Percentiles rank a stretch among this genome's conserved stretches.
Conservation (phyloP, 306 rosid genomes). For the Ormosia emarginata region DNA sequence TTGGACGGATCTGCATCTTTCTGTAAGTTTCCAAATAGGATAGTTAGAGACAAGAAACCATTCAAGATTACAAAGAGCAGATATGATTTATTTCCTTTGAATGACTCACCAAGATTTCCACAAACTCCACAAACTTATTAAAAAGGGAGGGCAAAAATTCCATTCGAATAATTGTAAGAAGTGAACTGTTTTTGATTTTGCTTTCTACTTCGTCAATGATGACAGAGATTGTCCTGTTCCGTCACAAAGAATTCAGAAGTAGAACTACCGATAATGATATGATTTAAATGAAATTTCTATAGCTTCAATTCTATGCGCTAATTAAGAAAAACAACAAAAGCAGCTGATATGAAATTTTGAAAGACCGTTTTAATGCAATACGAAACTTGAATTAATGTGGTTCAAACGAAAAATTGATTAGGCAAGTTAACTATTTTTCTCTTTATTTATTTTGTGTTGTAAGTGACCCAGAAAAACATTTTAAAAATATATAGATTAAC, state of each 20-base stretch:
- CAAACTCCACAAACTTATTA: slow-evolving; percentile 84
- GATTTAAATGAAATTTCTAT: slow-evolving; percentile 9
- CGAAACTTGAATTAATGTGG: not conserved
- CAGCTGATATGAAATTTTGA: not conserved
- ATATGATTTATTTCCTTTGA: slow-evolving; percentile 4
- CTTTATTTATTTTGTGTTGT: not conserved
- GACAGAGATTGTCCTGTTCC: slow-evolving; percentile 75
- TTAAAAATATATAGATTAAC: not conserved
- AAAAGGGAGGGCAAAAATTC: slow-evolving; percentile 76
- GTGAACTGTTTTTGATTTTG: slow-evolving; percentile 70
- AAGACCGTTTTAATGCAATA: not conserved
- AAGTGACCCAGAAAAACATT: not conserved
- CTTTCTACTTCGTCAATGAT: slow-evolving; percentile 84
- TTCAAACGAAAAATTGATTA: not conserved
- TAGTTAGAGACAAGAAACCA: slow-evolving; percentile 18
- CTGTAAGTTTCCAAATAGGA: slow-evolving; percentile 42
- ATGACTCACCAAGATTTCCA: slow-evolving; percentile 77
- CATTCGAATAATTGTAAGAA: slow-evolving; percentile 87
- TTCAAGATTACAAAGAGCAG: slow-evolving; percentile 17
- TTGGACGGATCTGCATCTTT: slow-evolving; percentile 64
- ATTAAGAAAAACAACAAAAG: slow-evolving; percentile 1
- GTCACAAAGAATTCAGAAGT: slow-evolving; percentile 37
- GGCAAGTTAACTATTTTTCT: not conserved
- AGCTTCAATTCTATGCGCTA: slow-evolving; percentile 17
- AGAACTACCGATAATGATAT: slow-evolving; percentile 5